Evolutionary conservation across 179 eudicot species (phyloP), one percentile per base, ranked within the genome.

Genomic region (Pouteria campechiana): DNA sequence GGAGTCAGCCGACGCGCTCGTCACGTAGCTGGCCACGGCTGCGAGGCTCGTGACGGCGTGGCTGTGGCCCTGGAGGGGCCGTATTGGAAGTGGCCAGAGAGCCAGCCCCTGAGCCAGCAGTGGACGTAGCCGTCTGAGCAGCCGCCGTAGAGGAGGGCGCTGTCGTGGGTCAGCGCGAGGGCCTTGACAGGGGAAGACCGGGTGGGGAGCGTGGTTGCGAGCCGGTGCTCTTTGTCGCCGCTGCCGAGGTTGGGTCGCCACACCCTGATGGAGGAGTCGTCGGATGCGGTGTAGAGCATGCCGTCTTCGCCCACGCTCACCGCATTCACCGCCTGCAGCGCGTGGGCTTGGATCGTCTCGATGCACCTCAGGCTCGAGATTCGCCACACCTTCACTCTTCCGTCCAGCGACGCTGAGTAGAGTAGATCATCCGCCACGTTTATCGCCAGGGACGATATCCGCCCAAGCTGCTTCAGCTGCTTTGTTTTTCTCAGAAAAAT

Each of bases 101-200:
- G 36, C 63, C 70, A 54, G 7, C 70, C 70, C 40, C 45, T 54
- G 2, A 46, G 47, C 75, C 75, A 69, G n/a, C 34, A 69, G 20
- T 69, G 75, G 13, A 69, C 25, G 47, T 69, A 69, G 3, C 75
- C 75, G 25, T 69, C 75, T 7, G 48, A 54, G 60, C 75, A 69
- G 5, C 75, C 75, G 3, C 70, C 75, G 29, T 69, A 64, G 2
- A 69, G 56, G 9, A 64, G 38, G 11, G 23, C 52, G 2, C 70
- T 56, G 17, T 64, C 60, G 5, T 24, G 0, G 1, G 63, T 31
- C 6, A 69, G 21, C 40, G 61, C 23, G 17, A 69, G 43, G 44
- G 75, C 16, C 20, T 55, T 64, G 19, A 64, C 75, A 0, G 75
- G 75, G 1, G 75, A 69, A 35, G 18, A 15, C 41, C 64, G 63